Conservation (phyloP, 176 grass and related monocot genomes). For the Dendrocalamus sinicus region DNA sequence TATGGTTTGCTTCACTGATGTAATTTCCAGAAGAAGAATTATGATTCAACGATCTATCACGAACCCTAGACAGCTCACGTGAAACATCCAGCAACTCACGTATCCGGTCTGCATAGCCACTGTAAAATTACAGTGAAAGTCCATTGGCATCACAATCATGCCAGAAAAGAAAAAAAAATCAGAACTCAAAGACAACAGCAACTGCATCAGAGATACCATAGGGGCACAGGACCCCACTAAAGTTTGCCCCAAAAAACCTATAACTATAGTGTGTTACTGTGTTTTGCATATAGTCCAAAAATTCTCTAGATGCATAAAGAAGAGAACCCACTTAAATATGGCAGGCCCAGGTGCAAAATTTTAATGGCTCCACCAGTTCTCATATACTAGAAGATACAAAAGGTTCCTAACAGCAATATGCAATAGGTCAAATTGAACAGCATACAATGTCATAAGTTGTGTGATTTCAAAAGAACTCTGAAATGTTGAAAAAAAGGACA, state of each 20-base stretch:
- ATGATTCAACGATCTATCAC: conserved; percentile 60
- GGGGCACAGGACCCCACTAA: conserved; percentile 18
- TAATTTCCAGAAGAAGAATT: conserved; percentile 74
- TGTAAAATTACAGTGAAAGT: conserved; percentile 60
- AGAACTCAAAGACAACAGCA: conserved; percentile 30
- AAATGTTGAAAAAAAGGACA: conserved; percentile 3
- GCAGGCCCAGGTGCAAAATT: neutral
- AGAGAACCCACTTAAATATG: conserved; percentile 18
- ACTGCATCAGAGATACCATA: neutral
- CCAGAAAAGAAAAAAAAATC: neutral
- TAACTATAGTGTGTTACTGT: neutral
- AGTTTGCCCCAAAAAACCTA: conserved; percentile 1
- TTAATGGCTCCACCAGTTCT: neutral
- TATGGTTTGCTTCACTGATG: conserved; percentile 91
- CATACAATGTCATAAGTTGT: conserved; percentile 10
- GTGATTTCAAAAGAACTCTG: conserved; percentile 23
- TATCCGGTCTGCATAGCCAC: conserved; percentile 98
- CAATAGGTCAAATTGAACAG: conserved; percentile 12
- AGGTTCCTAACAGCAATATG: conserved; percentile 13
- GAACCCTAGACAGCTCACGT: conserved; percentile 66
- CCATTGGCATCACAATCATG: conserved; percentile 45
- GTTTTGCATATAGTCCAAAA: neutral
- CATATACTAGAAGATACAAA: conserved; percentile 39
- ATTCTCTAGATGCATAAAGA: conserved; percentile 15
- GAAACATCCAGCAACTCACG: conserved; percentile 86